phyloP scores from a whole-genome alignment of 768 basidiomycete species.

The Mycena haematopus region DNA sequence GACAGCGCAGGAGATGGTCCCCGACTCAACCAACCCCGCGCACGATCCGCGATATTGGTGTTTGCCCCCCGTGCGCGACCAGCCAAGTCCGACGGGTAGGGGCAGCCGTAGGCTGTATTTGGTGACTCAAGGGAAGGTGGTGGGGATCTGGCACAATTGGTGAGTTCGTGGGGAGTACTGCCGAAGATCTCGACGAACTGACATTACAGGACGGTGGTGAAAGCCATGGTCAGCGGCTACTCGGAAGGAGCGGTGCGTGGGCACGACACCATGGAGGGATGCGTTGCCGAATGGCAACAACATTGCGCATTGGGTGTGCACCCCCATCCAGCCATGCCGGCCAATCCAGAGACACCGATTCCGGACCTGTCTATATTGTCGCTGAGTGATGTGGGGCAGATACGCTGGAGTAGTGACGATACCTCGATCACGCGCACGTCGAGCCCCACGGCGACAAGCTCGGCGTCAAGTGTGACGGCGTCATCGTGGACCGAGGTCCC shows the following conservation, averaged over 20 bases:
- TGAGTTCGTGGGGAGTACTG: background rate
- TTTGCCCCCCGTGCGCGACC: background rate
- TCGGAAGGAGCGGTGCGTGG: background rate
- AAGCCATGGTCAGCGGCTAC: slow-evolving; percentile 1
- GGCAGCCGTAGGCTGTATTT: background rate
- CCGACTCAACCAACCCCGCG: background rate
- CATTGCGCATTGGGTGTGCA: background rate
- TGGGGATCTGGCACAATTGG: background rate
- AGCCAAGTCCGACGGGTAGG: too few species aligned
- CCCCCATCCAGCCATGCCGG: background rate
- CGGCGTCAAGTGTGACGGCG: background rate
- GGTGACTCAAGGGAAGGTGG: background rate
- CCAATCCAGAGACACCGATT: background rate
- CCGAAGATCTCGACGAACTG: background rate
- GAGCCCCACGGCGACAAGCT: too few species aligned
- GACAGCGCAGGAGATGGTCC: slow-evolving; percentile 1
- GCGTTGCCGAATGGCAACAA: background rate
- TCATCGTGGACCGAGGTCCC: background rate
- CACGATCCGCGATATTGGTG: background rate
- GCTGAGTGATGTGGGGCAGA: background rate
- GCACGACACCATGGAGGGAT: background rate
- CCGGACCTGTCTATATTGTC: background rate
- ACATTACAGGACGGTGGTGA: background rate
- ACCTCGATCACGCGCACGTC: too few species aligned
- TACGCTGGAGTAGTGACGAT: background rate